These are phyloP conservation scores for Collybia sp. DNA, from an alignment of 768 basidiomycete species.

Conservation along the genomic window DNA sequence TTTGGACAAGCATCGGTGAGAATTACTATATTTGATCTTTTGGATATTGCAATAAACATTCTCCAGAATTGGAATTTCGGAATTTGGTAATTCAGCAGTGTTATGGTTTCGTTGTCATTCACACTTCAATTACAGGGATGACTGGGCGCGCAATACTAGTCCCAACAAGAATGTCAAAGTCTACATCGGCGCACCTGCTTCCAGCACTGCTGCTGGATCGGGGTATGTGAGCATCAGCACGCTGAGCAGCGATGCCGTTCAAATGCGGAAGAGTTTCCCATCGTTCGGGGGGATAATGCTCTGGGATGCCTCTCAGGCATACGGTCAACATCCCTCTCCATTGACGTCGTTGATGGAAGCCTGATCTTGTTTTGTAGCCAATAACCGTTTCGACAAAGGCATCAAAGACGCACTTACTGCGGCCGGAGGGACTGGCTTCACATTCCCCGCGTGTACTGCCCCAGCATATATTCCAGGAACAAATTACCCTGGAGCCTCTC, in stretches of 20 bases:
- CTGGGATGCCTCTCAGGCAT: conserved; percentile 46
- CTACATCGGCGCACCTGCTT: conserved; percentile 62
- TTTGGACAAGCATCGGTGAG: conserved; percentile 46
- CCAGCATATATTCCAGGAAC: conserved; percentile 45
- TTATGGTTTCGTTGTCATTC: not conserved
- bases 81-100: conserved; percentile 35
- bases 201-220: conserved; percentile 48
- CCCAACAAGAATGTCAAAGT: conserved; percentile 60
- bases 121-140: conserved; percentile 38
- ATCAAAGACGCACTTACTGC: conserved; percentile 56
- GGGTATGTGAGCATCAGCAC: conserved; percentile 52
- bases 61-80: conserved; percentile 60
- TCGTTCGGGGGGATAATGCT: conserved; percentile 65
- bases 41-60: conserved; percentile 10
- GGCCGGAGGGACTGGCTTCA: conserved; percentile 67
- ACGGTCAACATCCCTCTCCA: conserved; percentile 33
- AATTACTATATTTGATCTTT: conserved; percentile 4
- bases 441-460: conserved; percentile 56
- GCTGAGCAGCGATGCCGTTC: conserved; percentile 39
- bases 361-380: conserved; percentile 29
- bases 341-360: conserved; percentile 7
- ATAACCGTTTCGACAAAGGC: conserved; percentile 52
- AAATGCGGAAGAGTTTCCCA: conserved; percentile 53
- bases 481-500: conserved; percentile 44
- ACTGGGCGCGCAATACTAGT: conserved; percentile 56